Conservation (phyloP, 768 basidiomycete genomes). For the Collybia nuda region DNA sequence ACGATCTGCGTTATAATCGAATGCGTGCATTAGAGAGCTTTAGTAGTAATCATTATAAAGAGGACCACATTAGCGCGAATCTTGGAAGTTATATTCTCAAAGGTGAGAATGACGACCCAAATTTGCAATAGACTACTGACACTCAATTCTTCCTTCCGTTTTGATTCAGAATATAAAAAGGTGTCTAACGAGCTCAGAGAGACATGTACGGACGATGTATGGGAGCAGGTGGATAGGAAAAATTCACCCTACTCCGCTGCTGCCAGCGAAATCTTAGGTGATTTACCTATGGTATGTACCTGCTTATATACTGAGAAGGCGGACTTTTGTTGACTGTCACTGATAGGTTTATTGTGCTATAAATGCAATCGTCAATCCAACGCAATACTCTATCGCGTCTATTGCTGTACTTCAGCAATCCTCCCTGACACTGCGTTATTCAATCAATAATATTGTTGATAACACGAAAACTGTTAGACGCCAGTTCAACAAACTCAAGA, state of each 20-base stretch:
- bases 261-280: slow-evolving; percentile 16
- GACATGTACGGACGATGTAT: slow-evolving; percentile 20
- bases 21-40: slow-evolving; percentile 29
- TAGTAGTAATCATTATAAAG: slow-evolving; percentile 23
- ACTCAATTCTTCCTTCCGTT: too few relatives aligned
- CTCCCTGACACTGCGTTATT: slow-evolving; percentile 22
- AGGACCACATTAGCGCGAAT: slow-evolving; percentile 38
- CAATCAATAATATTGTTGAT: slow-evolving; percentile 16
- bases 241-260: slow-evolving; percentile 15
- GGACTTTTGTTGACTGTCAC: too few relatives aligned
- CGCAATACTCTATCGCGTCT: slow-evolving; percentile 32
- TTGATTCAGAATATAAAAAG: slow-evolving; percentile 28
- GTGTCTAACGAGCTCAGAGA: slow-evolving; percentile 20
- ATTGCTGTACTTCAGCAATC: slow-evolving; percentile 41
- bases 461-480: slow-evolving; percentile 16
- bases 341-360: slow-evolving; percentile 34
- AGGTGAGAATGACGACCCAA: too few relatives aligned
- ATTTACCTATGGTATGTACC: slow-evolving; percentile 30
- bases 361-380: slow-evolving; percentile 26
- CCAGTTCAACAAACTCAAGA: slow-evolving; percentile 23
- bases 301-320: too few relatives aligned
- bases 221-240: slow-evolving; percentile 6
- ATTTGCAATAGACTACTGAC: too few relatives aligned
- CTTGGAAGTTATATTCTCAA: slow-evolving; percentile 28
- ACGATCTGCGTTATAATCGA: slow-evolving; percentile 27